A percentile compares a stretch with the other conserved stretches of the same genome.
These are phyloP conservation scores for Spatholobus suberectus DNA, from an alignment of 306 rosid genomes.

Conservation along the genomic window DNA sequence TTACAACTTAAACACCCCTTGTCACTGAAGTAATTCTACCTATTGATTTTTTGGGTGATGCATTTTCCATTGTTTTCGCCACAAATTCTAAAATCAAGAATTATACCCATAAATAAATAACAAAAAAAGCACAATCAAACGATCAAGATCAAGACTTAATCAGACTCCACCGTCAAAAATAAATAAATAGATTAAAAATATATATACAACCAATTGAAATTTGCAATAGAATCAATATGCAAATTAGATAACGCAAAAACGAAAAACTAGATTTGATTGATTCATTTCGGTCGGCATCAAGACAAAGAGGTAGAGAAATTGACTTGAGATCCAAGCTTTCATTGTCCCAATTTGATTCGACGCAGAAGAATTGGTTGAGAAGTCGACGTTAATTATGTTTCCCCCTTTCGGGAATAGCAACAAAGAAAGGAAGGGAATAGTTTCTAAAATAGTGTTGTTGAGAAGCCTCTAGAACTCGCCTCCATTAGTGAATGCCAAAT, in stretches of 20 bases:
- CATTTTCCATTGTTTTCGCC: slow-evolving; percentile 24
- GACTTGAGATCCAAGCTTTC: slow-evolving; percentile 47
- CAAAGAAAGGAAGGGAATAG: neutral
- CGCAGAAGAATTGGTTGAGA: slow-evolving; percentile 15
- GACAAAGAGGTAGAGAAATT: neutral
- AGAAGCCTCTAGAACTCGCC: slow-evolving; percentile 70
- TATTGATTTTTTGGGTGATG: neutral
- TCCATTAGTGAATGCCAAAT: slow-evolving; percentile 63
- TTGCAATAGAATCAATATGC: neutral
- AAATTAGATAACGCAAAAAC: neutral
- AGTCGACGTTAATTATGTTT: slow-evolving; percentile 9
- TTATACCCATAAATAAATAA: neutral
- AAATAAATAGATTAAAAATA: neutral
- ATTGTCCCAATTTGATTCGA: slow-evolving; percentile 7
- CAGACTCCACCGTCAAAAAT: neutral
- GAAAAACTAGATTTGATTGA: neutral
- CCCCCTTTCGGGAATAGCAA: slow-evolving; percentile 12
- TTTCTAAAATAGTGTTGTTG: slow-evolving; percentile 57
- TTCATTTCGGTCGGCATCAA: neutral
- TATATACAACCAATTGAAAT: neutral
- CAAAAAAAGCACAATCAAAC: neutral
- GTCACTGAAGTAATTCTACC: slow-evolving; percentile 32
- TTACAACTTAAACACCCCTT: slow-evolving; percentile 3
- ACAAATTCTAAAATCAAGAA: slow-evolving; percentile 4
- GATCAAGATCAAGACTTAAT: slow-evolving; percentile 32